Evolutionary conservation across 176 grass and related monocot species (phyloP).

Genomic region (Luzula sylvatica): DNA sequence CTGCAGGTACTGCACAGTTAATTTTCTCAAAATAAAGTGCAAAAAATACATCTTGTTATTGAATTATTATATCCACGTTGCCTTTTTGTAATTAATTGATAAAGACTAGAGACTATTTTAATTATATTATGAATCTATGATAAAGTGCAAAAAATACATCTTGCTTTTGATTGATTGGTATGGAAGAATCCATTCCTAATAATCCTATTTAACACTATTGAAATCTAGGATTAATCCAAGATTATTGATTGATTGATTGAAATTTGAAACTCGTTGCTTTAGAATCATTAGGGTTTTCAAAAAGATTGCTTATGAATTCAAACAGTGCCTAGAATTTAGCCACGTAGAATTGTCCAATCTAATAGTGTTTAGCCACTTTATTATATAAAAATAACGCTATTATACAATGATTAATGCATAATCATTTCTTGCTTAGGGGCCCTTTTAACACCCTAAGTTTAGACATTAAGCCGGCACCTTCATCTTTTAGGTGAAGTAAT

Average conservation of each 20-base stretch:
- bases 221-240: constrained; percentile 20
- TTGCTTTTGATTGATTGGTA: constrained; percentile 34
- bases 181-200: constrained; percentile 28
- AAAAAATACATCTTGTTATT: no score
- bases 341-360: constrained; percentile 10
- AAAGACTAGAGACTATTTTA: constrained; percentile 1
- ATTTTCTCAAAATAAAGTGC: constrained; percentile 23
- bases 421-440: not conserved
- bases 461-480: constrained; percentile 12
- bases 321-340: constrained; percentile 23
- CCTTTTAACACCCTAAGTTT: constrained; percentile 13
- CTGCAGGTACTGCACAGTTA: constrained; percentile 32
- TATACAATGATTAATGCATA: constrained; percentile 20
- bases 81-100: constrained; percentile 3
- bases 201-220: constrained; percentile 28
- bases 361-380: not conserved
- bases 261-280: constrained; percentile 24
- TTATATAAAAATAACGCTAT: constrained; percentile 10
- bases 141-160: no score
- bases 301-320: constrained; percentile 25
- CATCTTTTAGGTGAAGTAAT: not conserved
- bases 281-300: constrained; percentile 18
- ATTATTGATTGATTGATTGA: constrained; percentile 30
- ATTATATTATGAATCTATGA: no score
- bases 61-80: constrained; percentile 1